phyloP scores from a whole-genome alignment of 495 filamentous ascomycete genomes.

The Talaromyces wortmannii region DNA sequence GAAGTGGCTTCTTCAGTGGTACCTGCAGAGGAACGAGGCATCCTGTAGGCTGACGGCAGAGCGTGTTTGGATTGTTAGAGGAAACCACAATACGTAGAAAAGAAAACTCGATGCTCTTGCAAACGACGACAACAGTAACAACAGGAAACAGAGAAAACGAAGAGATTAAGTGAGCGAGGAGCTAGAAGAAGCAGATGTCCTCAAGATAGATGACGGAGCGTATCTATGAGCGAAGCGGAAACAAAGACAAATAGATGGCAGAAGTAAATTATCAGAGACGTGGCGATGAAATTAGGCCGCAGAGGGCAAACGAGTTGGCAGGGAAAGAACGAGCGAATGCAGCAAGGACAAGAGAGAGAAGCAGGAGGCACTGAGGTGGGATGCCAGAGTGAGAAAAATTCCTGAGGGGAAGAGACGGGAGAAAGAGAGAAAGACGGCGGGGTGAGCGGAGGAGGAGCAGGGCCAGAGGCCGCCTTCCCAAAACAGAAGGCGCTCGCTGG shows the following conservation, averaged over 20 bases:
- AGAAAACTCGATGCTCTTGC: neutral
- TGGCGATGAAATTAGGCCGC: neutral
- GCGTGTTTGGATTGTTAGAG: slow-evolving; percentile 5
- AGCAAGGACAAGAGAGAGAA: slow-evolving; percentile 2
- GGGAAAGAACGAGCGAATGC: neutral
- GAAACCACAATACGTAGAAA: neutral
- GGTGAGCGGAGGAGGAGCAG: neutral
- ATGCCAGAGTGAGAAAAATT: slow-evolving; percentile 4
- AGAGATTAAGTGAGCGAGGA: neutral
- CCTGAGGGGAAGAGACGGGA: neutral
- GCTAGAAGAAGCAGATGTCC: slow-evolving; percentile 3
- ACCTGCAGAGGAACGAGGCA: neutral
- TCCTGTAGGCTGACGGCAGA: slow-evolving; percentile 18
- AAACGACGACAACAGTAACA: neutral
- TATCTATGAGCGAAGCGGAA: slow-evolving; percentile 14
- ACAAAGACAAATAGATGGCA: slow-evolving; percentile 8
- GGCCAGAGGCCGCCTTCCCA: neutral
- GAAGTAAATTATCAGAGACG: slow-evolving; percentile 1
- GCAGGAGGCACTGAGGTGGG: slow-evolving; percentile 6
- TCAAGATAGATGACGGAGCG: slow-evolving; percentile 5
- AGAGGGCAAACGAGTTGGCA: slow-evolving; percentile 4
- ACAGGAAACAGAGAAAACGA: neutral
- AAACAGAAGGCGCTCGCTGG: slow-evolving; percentile 1
- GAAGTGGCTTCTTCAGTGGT: slow-evolving; percentile 12
- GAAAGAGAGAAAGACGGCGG: neutral